Base-by-base conservation (phyloP, 108 stramenopile genomes). In the Skeletonema grethae region DNA sequence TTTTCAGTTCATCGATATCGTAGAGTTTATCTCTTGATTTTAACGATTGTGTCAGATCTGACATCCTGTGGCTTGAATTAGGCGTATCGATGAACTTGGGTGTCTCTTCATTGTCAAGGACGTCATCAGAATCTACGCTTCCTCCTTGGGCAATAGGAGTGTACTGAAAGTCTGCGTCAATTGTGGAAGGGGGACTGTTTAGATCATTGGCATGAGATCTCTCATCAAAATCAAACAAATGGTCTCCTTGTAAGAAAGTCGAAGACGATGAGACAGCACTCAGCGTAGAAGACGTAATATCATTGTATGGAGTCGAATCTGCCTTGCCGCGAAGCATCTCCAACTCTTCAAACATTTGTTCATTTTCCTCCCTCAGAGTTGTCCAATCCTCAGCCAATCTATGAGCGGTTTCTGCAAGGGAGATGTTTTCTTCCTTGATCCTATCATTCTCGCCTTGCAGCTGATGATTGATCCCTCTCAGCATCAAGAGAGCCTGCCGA, bases 21-120 rank as follows among this genome's bases (percentile, higher is more conserved):
- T 43, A 43, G 41, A 43, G 41, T n/a, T 13, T n/a, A 43, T 43
- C 41, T n/a, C 41, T 43, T 43, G 41, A 43, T n/a, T 43, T 43
- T 0, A n/a, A n/a, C 15, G 41, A 22, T 53, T 1, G 50, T 10
- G 50, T 53, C 20, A 53, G 22, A 22, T 53, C 50, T 22, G 50
- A 53, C 22, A 22, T 53, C 1, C 22, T 8, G 22, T 8, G 22
- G 2, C 18, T 20, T 9, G 22, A 53, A 22, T n/a, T n/a, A 8
- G 50, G 7, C 7, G 9, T 53, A 2, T 53, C 22, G 22, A 53
- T 53, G 50, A 53, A n/a, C 2, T 53, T 24, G 20, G 22, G 0
- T 9, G 22, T 22, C 9, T 53, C 50, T 53, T 53, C 50, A n/a
- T 43, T 43, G 41, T 20, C 50, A n/a, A n/a, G 50, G n/a, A 53